Evolutionary conservation across 2,329 filamentous ascomycete species (phyloP), one percentile per base, ranked within the genome.

Genomic region (Diaporthe longicolla): DNA sequence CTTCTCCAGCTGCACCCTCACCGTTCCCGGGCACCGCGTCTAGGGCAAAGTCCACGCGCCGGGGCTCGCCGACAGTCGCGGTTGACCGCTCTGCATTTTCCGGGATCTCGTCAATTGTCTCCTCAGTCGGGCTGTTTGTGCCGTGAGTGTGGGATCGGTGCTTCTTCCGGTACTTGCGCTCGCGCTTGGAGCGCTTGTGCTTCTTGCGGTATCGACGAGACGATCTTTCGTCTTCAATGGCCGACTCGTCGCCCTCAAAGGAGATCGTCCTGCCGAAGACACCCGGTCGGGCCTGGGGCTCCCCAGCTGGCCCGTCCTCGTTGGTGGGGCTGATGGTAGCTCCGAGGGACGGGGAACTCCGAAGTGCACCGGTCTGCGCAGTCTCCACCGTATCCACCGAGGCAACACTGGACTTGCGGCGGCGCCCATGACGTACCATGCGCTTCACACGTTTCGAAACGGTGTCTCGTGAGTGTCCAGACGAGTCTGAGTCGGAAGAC

Each of bases 391-490:
- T 90, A 19, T 94, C 93, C 75, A 90, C 89, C 32, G 92, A 95
- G 79, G 91, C 91, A 45, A 89, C 87, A 77, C 93, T 96, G 0
- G 93, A 95, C 86, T 96, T 97, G 82, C 94, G 92, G 77, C 90
- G 91, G 79, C 90, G 90, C 70, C 92, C 88, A 61, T 89, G 87
- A 74, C 91, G 92, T 78, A 97, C 92, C 32, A 93, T 93, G 77
- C 93, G 89, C 82, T 92, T 94, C 82, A 97, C 90, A 72, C 91
- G 91, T 80, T 93, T 94, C 3, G 93, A 91, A 19, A 94, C 93
- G 1, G 92, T 95, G 63, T 87, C 86, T 15, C 84, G 82, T 10
- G 88, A 89, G 32, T 82, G 85, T 76, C 91, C 90, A 1, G 93
- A 94, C 66, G 88, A 88, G 74, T 94, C 93, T 0, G 93, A 94